Conservation (phyloP, 164 flowering plant genomes). For the Cinnamomum chago region DNA sequence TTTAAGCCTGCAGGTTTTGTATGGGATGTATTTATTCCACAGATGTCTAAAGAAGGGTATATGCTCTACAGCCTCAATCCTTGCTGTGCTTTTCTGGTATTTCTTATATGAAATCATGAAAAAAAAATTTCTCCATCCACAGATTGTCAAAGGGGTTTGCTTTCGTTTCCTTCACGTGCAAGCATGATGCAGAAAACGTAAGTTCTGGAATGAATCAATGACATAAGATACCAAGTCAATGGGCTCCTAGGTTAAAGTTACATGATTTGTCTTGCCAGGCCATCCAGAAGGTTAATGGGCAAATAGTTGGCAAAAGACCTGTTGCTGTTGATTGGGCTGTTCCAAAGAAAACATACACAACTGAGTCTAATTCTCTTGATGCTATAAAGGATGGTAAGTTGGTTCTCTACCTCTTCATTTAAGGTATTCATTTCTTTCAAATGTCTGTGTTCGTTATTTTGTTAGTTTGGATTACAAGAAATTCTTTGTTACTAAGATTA, state of each 20-base stretch:
- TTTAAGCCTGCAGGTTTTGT: conserved; percentile 80
- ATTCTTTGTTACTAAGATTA: neutral
- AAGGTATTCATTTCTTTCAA: neutral
- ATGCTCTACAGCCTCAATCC: conserved; percentile 1
- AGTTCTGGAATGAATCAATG: conserved; percentile 2
- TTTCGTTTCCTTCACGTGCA: conserved; percentile 85
- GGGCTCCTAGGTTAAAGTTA: neutral
- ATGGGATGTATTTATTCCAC: conserved; percentile 87
- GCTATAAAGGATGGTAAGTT: conserved; percentile 50
- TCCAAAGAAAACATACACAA: conserved; percentile 67
- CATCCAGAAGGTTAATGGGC: conserved; percentile 74
- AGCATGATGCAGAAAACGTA: conserved; percentile 91
- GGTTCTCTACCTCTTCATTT: neutral
- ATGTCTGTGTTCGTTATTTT: neutral
- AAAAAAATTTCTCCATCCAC: conserved; percentile 14
- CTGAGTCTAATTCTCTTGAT: conserved; percentile 29
- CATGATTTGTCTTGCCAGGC: conserved; percentile 44
- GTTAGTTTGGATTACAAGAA: neutral
- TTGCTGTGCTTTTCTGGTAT: neutral
- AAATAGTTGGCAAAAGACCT: conserved; percentile 59
- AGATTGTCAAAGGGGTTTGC: conserved; percentile 89
- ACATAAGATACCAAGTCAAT: neutral
- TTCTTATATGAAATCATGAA: neutral
- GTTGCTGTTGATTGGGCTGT: conserved; percentile 99
- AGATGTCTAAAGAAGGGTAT: conserved; percentile 70